Percentiles rank a stretch among this genome's conserved stretches.
These are phyloP conservation scores for Coffea humblotiana DNA, from an alignment of 305 asterid species.

Conservation along the genomic window DNA sequence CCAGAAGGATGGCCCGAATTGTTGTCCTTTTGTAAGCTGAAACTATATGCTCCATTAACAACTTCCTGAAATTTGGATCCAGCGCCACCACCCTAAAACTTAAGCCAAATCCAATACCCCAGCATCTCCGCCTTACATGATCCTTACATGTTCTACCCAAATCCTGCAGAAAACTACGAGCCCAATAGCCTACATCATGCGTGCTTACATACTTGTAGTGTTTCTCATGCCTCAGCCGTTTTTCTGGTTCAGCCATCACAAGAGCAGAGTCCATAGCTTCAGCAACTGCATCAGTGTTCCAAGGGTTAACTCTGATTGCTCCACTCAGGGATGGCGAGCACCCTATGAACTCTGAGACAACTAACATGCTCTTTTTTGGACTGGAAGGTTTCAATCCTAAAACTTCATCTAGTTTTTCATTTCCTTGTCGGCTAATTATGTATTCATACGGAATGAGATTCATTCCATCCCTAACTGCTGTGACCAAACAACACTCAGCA, in stretches of 20 bases:
- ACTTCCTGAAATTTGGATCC: constrained; percentile 76
- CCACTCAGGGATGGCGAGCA: constrained; percentile 88
- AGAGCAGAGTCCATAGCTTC: constrained; percentile 88
- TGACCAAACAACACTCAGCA: constrained; percentile 84
- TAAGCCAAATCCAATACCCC: constrained; percentile 91
- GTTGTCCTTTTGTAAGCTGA: constrained; percentile 79
- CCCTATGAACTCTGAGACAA: constrained; percentile 84
- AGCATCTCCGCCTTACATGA: constrained; percentile 69
- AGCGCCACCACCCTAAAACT: constrained; percentile 83
- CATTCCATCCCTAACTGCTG: constrained; percentile 94
- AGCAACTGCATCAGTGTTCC: constrained; percentile 78
- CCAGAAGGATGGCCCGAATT: constrained; percentile 69
- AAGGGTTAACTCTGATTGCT: constrained; percentile 83
- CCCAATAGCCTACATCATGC: constrained; percentile 91
- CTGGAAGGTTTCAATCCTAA: constrained; percentile 45
- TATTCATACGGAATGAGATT: constrained; percentile 88
- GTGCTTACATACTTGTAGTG: constrained; percentile 87
- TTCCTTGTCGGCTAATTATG: constrained; percentile 76
- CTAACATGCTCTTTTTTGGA: constrained; percentile 78
- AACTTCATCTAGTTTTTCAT: constrained; percentile 54
- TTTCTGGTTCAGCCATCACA: constrained; percentile 75
- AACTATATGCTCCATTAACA: constrained; percentile 83
- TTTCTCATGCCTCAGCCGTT: constrained; percentile 78
- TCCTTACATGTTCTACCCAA: constrained; percentile 81
- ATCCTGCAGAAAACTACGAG: constrained; percentile 85